Base-by-base conservation (phyloP, 129 eudicot species). In the Saposhnikovia divaricata region DNA sequence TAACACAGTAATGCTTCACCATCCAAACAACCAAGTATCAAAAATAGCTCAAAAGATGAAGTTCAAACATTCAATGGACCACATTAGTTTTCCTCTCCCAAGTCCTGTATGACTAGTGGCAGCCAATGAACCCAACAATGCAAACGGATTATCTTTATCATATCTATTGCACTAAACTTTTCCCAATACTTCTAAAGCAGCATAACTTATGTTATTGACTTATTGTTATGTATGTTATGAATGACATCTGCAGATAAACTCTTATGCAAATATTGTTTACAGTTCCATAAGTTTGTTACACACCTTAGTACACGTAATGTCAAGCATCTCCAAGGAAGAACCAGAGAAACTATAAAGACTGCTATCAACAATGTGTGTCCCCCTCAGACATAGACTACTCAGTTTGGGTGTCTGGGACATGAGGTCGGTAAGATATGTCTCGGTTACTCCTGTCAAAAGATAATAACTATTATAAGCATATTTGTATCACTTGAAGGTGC, bases 301-400 rank as follows among this genome's bases (percentile, higher is more conserved):
- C 48, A 94, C 98, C 97, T 87, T 87, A 66, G 96, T 92, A 81
- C 87, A 79, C 38, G 96, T 89, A 82, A 92, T 88, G 86, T 95
- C 96, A 82, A 95, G 97, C 86, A 68, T 84, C 86, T 92, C 91
- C 83, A 95, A 79, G 78, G 88, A 87, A 70, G 87, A 79, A 72
- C 98, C 96, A 75, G 77, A 68, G 76, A 95, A 87, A 59, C 69
- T 80, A 78, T 85, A 84, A 78, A 95, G 89, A 83, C 88, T 86
- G 43, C 82, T 78, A 75, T 92, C 96, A 77, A 68, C 88, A 77
- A 86, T 80, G 81, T 82, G 79, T 74, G 89, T 89, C 68, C 87
- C 97, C 86, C 94, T 92, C 83, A 95, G 81, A 82, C 89, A 95
- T 37, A 92, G 92, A 84, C 88, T 87, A 91, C 88, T 87, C 78